These are phyloP conservation scores for Myriosclerotinia scirpicola DNA, from an alignment of 2,329 filamentous ascomycete species.

Conservation along the genomic window DNA sequence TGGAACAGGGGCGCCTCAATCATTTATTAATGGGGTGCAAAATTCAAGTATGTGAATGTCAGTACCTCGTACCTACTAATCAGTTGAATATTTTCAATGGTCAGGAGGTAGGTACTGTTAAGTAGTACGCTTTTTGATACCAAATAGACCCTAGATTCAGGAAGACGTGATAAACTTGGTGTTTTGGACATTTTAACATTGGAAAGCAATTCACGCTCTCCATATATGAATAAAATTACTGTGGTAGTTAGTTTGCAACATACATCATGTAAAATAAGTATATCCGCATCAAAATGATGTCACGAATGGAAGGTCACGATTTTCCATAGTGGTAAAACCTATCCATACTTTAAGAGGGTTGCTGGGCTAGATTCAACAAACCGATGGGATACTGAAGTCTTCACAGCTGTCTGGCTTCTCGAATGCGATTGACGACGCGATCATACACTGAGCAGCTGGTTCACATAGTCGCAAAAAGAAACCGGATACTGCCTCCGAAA, in stretches of 20 bases:
- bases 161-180: too few species aligned
- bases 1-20: neutral
- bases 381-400: neutral
- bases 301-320: constrained; percentile 1
- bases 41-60: too few species aligned
- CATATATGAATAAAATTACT: neutral
- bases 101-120: neutral
- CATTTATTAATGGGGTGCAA: neutral
- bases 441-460: neutral
- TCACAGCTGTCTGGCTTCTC: neutral
- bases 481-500: constrained; percentile 5
- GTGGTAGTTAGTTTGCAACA: neutral
- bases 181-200: neutral
- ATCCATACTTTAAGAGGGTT: neutral
- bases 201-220: neutral
- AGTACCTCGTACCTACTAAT: neutral
- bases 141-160: too few species aligned
- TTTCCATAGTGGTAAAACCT: neutral
- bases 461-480: neutral
- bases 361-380: neutral
- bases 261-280: neutral
- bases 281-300: neutral
- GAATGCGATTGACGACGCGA: neutral
- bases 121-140: too few species aligned
- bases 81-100: neutral